Conservation (phyloP, 1,284 basidiomycete species). For the Thelephora terrestris region DNA sequence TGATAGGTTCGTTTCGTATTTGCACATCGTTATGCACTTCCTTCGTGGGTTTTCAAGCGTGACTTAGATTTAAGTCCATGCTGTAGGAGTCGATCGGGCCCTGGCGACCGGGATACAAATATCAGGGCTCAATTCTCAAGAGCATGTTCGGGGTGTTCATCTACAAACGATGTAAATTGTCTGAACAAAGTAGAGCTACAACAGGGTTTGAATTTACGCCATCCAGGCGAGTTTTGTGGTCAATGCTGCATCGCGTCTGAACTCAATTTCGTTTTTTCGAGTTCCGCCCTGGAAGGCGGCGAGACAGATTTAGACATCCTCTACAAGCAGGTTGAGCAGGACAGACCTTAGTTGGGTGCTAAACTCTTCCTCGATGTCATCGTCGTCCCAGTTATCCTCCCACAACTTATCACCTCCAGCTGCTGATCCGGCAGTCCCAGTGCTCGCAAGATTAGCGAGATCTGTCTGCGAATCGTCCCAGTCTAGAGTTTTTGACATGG, state of each 20-base stretch:
- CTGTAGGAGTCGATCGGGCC: no score
- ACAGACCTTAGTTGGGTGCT: constrained; percentile 85
- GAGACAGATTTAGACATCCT: background rate
- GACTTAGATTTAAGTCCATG: no score
- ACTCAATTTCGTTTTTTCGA: background rate
- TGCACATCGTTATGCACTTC: no score
- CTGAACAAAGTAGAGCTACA: no score
- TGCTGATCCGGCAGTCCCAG: constrained; percentile 60
- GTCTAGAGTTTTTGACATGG: constrained; percentile 33
- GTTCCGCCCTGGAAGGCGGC: background rate
- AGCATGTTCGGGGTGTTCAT: no score
- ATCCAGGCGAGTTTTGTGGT: background rate
- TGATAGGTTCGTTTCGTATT: no score
- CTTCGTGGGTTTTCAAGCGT: no score
- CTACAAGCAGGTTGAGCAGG: background rate
- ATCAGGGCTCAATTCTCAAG: no score
- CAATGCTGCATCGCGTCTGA: background rate
- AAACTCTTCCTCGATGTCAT: constrained; percentile 97
- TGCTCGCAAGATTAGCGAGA: constrained; percentile 64
- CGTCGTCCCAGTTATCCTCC: constrained; percentile 99
- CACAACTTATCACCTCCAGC: constrained; percentile 80
- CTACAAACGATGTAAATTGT: no score
- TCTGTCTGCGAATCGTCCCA: constrained; percentile 82
- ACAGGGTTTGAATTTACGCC: no score
- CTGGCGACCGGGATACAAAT: no score